Evolutionary conservation across 73 alveolate species (phyloP), one percentile per base, ranked within the genome.

Genomic region (Paramecium bursaria): DNA sequence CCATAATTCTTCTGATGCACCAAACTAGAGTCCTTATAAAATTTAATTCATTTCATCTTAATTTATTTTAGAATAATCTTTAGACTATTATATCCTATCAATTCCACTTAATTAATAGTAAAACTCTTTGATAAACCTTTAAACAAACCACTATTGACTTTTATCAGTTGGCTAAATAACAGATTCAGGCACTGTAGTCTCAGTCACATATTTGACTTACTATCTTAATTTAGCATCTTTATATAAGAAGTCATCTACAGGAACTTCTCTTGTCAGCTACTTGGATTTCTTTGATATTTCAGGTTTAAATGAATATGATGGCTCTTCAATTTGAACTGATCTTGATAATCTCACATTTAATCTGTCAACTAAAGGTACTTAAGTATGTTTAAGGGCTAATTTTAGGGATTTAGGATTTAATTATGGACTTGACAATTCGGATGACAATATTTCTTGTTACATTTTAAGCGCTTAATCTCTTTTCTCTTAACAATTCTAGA

Each of bases 151-250:
- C 17, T 53, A 67, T 39, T 33, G 19, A 19, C 57, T 67, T 5
- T 67, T 67, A 13, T 67, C 82, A 10, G 82, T 39, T n/a, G 82
- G 82, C 2, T 19, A 67, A 30, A 67, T 67, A 0, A 35, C 39
- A 39, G 82, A 67, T 67, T 67, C 26, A 19, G 54, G 82, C 19
- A 67, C 19, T 33, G 44, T 39, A 2, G 82, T 67, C 44, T 67
- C 54, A 19, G 82, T 67, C 26, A 17, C 6, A 39, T 31, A 39
- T n/a, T 42, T 67, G 17, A 21, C 7, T 67, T 67, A 53, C 33
- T 21, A 67, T 42, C 82, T 31, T 39, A 17, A 15, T 67, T 67
- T 67, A n/a, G 82, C 82, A 67, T 67, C 82, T 7, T 67, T 67
- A 39, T 67, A 67, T 9, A 67, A 17, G 55, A 19, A 31, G 44